phyloP scores from a whole-genome alignment of 2,329 filamentous ascomycete species.

The Fragosphaeria purpurea region DNA sequence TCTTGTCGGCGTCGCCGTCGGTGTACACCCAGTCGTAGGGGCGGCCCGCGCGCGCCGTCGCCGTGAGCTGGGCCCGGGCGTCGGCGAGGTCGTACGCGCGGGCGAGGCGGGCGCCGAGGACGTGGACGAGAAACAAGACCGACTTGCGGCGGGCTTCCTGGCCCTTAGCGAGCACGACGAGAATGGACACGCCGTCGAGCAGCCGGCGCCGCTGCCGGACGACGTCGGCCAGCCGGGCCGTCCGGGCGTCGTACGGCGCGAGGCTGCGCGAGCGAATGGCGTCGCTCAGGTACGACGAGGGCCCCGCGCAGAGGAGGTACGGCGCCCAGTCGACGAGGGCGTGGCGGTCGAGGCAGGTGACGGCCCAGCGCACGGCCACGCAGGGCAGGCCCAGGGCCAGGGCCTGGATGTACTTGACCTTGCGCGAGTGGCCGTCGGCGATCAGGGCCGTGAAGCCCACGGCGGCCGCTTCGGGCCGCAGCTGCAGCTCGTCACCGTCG shows the following conservation, averaged over 20 bases:
- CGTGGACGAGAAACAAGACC: constrained; percentile 71
- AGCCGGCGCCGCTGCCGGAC: constrained; percentile 52
- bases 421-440: constrained; percentile 74
- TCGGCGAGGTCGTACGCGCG: constrained; percentile 56
- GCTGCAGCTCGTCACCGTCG: constrained; percentile 29
- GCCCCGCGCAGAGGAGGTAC: constrained; percentile 78
- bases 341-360: constrained; percentile 54
- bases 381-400: constrained; percentile 83
- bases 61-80: constrained; percentile 48
- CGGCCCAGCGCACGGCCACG: constrained; percentile 71
- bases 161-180: constrained; percentile 61
- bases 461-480: constrained; percentile 41
- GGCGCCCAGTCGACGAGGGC: constrained; percentile 62
- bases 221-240: constrained; percentile 46
- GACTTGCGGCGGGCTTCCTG: constrained; percentile 55
- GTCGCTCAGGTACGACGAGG: constrained; percentile 65
- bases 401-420: constrained; percentile 89
- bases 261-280: constrained; percentile 68
- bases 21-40: constrained; percentile 73
- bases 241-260: constrained; percentile 45
- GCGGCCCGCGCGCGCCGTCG: constrained; percentile 34
- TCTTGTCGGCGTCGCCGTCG: constrained; percentile 44
- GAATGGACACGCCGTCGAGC: constrained; percentile 53
- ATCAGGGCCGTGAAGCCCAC: constrained; percentile 77
- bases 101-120: constrained; percentile 63